These are phyloP conservation scores for Monosporascus sp. DNA, from an alignment of 2,329 filamentous ascomycete species.

Conservation along the genomic window DNA sequence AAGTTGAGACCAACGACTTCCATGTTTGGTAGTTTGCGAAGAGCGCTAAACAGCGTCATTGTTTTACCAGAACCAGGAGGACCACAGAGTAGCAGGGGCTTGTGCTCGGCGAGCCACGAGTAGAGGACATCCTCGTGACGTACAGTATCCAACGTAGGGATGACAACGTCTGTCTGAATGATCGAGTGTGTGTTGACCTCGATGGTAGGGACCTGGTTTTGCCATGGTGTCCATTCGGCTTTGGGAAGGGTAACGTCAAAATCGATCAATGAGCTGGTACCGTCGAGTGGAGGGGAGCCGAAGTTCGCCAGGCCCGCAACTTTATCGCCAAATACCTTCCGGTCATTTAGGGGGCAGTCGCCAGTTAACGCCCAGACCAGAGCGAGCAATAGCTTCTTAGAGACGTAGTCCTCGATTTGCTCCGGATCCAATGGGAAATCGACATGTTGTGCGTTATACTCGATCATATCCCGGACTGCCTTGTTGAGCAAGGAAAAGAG, in stretches of 20 bases:
- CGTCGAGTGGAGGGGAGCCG: slow-evolving; percentile 74
- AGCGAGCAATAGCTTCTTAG: slow-evolving; percentile 90
- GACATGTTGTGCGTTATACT: slow-evolving; percentile 90
- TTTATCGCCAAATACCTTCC: slow-evolving; percentile 84
- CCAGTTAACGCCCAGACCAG: slow-evolving; percentile 94
- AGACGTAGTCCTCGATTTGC: slow-evolving; percentile 81
- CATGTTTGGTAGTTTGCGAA: slow-evolving; percentile 97
- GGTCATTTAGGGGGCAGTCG: slow-evolving; percentile 83
- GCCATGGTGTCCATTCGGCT: slow-evolving; percentile 89
- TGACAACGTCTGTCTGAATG: slow-evolving; percentile 96
- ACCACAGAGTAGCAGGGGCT: slow-evolving; percentile 91
- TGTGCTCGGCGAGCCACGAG: slow-evolving; percentile 98
- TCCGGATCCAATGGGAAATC: slow-evolving; percentile 91
- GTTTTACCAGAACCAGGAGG: slow-evolving; percentile 99
- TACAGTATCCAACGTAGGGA: slow-evolving; percentile 94
- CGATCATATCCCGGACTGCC: slow-evolving; percentile 81
- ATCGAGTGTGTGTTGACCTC: slow-evolving; percentile 98
- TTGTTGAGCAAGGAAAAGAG: slow-evolving; percentile 96
- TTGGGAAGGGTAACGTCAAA: slow-evolving; percentile 85
- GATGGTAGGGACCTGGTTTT: slow-evolving; percentile 86
- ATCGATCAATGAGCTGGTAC: slow-evolving; percentile 84
- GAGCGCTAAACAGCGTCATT: slow-evolving; percentile 97
- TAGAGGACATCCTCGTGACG: slow-evolving; percentile 99
- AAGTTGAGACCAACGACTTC: slow-evolving; percentile 99
- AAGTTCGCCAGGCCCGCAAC: slow-evolving; percentile 78